Conservation (phyloP, 495 filamentous ascomycete genomes). For the Penicillium ucsense region DNA sequence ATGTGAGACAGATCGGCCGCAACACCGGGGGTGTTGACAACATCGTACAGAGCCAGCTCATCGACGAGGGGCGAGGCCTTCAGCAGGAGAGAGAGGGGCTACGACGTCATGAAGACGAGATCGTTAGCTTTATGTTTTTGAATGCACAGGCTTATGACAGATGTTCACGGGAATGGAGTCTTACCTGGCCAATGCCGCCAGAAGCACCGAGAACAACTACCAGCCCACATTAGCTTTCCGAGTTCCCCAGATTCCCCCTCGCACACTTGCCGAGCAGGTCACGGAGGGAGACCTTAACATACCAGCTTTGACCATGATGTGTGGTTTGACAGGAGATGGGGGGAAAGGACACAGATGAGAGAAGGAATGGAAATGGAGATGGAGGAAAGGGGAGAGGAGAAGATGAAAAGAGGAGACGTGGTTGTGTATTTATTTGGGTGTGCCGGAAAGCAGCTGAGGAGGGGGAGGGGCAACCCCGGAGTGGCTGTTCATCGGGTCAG, state of each 20-base stretch:
- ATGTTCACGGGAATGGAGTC: background rate
- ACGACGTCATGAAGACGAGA: constrained; percentile 2
- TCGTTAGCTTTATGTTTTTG: background rate
- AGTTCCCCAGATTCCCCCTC: no score
- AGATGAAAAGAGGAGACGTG: constrained; percentile 12
- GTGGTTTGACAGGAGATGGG: constrained; percentile 1
- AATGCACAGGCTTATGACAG: background rate
- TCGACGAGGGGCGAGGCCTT: constrained; percentile 79
- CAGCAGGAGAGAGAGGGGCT: constrained; percentile 93
- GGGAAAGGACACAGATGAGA: constrained; percentile 1
- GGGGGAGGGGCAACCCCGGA: constrained; percentile 21
- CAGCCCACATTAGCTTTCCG: background rate
- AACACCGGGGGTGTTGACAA: constrained; percentile 96
- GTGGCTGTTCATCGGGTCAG: constrained; percentile 2
- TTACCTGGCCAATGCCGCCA: constrained; percentile 96
- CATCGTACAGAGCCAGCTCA: constrained; percentile 95
- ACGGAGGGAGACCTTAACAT: constrained; percentile 16
- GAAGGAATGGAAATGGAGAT: constrained; percentile 3
- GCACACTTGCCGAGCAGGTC: background rate
- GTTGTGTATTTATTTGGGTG: constrained; percentile 1
- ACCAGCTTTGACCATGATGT: constrained; percentile 87
- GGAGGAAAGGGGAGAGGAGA: constrained; percentile 10
- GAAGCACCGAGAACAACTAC: constrained; percentile 90
- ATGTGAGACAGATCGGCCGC: constrained; percentile 95
- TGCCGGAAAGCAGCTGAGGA: background rate